A percentile compares a stretch with the other conserved stretches of the same genome.
These are phyloP conservation scores for Chrysosporium queenslandicum DNA, from an alignment of 2,329 filamentous ascomycete species.

Conservation along the genomic window DNA sequence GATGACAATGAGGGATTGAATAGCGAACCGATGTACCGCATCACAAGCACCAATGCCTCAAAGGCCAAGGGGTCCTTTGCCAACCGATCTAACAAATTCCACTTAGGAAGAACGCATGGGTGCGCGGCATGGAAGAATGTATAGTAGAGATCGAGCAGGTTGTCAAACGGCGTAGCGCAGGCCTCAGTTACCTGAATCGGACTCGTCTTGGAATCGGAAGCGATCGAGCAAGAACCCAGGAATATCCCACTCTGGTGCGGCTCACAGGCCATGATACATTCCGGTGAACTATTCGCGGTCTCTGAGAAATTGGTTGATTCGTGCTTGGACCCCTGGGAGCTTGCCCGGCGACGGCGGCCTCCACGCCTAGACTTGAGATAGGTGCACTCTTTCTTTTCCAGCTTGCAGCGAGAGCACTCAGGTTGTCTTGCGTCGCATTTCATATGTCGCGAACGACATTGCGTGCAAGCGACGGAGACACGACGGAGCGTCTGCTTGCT, in stretches of 20 bases:
- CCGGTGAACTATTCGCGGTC: neutral
- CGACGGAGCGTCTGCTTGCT: conserved; percentile 5
- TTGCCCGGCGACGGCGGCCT: conserved; percentile 20
- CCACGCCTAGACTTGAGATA: conserved; percentile 43
- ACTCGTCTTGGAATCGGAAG: neutral
- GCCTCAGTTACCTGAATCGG: neutral
- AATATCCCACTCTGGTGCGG: neutral
- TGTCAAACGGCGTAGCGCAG: neutral
- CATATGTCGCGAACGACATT: conserved; percentile 34
- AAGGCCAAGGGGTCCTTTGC: conserved; percentile 14
- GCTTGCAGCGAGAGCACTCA: conserved; percentile 35
- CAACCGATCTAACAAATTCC: conserved; percentile 13
- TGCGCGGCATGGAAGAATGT: conserved; percentile 26
- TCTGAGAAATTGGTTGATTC: neutral
- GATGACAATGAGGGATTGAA: conserved; percentile 10
- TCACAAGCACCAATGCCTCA: conserved; percentile 21
- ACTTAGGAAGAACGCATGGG: conserved; percentile 23
- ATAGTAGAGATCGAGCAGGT: conserved; percentile 23
- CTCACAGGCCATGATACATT: neutral
- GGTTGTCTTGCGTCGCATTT: conserved; percentile 42
- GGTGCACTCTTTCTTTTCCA: conserved; percentile 37
- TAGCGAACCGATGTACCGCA: conserved; percentile 27
- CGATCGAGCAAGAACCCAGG: neutral
- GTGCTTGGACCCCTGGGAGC: neutral
- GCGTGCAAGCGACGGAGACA: conserved; percentile 21